Base-by-base conservation (phyloP, 2,329 filamentous ascomycete genomes). In the Mycosphaerelloides madeirae region DNA sequence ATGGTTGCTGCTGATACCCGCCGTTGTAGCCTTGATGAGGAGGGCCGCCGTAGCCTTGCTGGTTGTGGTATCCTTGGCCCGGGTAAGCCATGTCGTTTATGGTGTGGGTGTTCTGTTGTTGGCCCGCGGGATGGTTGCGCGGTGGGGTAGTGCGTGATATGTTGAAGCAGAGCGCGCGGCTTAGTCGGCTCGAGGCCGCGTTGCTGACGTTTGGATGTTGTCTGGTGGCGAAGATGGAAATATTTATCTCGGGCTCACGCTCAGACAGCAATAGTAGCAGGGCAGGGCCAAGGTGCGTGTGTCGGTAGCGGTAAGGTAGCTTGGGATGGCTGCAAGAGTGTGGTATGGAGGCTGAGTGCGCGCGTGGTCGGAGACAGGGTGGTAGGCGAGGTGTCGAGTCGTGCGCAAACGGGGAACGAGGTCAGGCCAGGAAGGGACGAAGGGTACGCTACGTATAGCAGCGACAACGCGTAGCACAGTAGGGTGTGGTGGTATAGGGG, bases 11-110 rank as follows among this genome's bases (percentile, higher is more conserved):
- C 22, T 25, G 22, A 25, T 25, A 25, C 16, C 33, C 41, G 29
- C 47, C 47, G 22, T 25, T 6, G 25, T 46, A 43, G n/a, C n/a
- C n/a, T 32, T 50, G 47, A 13, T 39, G 48, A 35, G 48, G 38
- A 29, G 46, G 48, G 32, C 43, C 46, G 16, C 29, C 36, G 37
- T 41, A 40, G 19, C 37, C 36, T 29, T 37, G 56, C 22, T 59
- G 52, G 44, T 59, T 59, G 50, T 62, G 60, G 44, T 62, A 62
- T 35, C 53, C 55, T 49, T 62, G 60, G 39, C 61, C 61, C 14
- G 61, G 60, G 38, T 53, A 60, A 5, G 22, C 22, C 22, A 25
- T 25, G 43, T 55, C 56, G 15, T 58, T 59, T 58, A 62, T 62
- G 40, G 36, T 41, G 15, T 35, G 14, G 7, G 29, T 13, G 19